Evolutionary conservation across 805 yeast genomes (phyloP).

Genomic region (Clavispora fructus): DNA sequence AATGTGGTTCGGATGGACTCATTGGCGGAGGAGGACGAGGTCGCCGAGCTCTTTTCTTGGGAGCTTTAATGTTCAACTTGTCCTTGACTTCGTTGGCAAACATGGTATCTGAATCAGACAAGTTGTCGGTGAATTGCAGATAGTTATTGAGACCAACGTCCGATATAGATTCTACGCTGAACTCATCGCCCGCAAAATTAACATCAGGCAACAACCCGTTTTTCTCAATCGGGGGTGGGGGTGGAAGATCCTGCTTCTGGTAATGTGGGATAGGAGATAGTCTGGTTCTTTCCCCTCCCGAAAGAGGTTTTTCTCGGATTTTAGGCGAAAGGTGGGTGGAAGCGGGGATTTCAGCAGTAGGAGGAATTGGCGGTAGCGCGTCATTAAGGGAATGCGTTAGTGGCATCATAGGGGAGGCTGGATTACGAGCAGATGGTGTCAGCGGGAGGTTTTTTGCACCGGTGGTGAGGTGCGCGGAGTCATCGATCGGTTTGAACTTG

Average conservation of each 20-base stretch:
- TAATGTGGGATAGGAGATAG: background rate
- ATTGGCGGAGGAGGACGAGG: conserved; percentile 13
- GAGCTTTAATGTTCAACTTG: conserved; percentile 1
- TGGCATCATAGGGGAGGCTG: conserved; percentile 9
- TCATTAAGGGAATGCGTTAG: background rate
- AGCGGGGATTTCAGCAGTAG: background rate
- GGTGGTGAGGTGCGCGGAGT: background rate
- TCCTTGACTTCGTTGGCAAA: conserved; percentile 4
- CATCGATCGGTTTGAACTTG: conserved; percentile 15
- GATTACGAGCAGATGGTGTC: conserved; percentile 16
- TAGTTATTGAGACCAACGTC: background rate
- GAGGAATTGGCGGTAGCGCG: conserved; percentile 11
- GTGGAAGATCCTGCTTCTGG: conserved; percentile 11
- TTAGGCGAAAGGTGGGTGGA: background rate
- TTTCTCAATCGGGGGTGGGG: conserved; percentile 15
- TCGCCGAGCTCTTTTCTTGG: background rate
- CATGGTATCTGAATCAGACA: background rate
- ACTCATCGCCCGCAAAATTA: conserved; percentile 4
- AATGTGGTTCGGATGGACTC: background rate
- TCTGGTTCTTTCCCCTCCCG: background rate
- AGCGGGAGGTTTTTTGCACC: conserved; percentile 6
- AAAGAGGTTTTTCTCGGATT: background rate
- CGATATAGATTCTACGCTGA: conserved; percentile 3
- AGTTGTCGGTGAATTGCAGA: background rate
- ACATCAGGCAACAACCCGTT: conserved; percentile 8